Evolutionary conservation across 2,329 filamentous ascomycete species (phyloP).

Genomic region (Phaeosphaeriaceae sp.): DNA sequence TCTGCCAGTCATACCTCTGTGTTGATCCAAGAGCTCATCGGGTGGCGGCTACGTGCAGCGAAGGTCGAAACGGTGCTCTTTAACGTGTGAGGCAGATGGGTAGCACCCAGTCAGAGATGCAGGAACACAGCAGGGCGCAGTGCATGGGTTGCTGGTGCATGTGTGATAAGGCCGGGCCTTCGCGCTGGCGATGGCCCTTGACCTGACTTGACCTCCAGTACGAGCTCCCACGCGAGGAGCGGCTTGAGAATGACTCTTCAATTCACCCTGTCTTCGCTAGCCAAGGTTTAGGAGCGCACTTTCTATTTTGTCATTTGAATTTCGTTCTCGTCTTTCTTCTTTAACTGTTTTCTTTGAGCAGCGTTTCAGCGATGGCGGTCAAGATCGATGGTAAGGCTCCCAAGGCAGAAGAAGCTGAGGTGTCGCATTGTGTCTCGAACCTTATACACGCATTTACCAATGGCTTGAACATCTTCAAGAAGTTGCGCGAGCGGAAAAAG

Average conservation of each 20-base stretch:
- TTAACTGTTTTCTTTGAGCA: conserved; percentile 8
- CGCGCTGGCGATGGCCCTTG: conserved; percentile 24
- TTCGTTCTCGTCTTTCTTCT: conserved; percentile 13
- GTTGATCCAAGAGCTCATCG: conserved; percentile 30
- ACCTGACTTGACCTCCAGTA: conserved; percentile 21
- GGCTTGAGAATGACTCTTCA: conserved; percentile 29
- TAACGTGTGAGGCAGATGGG: conserved; percentile 23
- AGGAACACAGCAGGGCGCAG: conserved; percentile 32
- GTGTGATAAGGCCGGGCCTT: conserved; percentile 39
- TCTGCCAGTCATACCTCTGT: conserved; percentile 32
- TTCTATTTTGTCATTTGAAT: conserved; percentile 19
- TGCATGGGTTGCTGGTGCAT: conserved; percentile 30
- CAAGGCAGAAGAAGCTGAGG: conserved; percentile 33
- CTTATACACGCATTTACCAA: conserved; percentile 55
- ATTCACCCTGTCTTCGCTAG: conserved; percentile 30
- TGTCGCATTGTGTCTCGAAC: conserved; percentile 47
- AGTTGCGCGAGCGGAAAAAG: conserved; percentile 45
- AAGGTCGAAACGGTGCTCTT: conserved; percentile 30
- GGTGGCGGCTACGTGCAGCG: conserved; percentile 34
- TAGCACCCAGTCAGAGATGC: conserved; percentile 42
- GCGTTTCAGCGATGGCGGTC: conserved; percentile 32
- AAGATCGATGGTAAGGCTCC: conserved; percentile 23
- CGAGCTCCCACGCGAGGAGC: conserved; percentile 10
- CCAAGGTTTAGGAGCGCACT: conserved; percentile 24
- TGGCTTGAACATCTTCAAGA: conserved; percentile 55